A percentile compares a stretch with the other conserved stretches of the same genome.
These are phyloP conservation scores for Oryza nivara DNA, from an alignment of 176 grass and related monocot genomes.

Conservation along the genomic window DNA sequence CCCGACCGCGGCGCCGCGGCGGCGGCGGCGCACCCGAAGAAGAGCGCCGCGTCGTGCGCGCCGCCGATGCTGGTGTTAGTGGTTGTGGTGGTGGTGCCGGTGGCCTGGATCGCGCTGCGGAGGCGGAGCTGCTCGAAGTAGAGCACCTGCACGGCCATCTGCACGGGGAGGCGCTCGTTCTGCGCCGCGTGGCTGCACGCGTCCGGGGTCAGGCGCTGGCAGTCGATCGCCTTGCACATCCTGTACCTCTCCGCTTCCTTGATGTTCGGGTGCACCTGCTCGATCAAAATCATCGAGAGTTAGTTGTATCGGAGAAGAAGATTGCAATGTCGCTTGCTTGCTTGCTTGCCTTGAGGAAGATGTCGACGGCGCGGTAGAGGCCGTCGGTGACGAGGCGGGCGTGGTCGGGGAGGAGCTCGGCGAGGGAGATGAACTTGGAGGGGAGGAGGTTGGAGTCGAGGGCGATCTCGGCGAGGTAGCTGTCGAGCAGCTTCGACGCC, in stretches of 20 bases:
- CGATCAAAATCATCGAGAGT: background rate
- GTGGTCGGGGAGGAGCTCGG: slow-evolving; percentile 88
- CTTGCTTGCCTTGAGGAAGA: slow-evolving; percentile 78
- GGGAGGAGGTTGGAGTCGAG: slow-evolving; percentile 80
- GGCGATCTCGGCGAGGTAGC: slow-evolving; percentile 92
- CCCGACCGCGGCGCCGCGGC: slow-evolving; percentile 48
- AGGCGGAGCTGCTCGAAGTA: slow-evolving; percentile 95
- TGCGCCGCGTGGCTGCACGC: slow-evolving; percentile 95
- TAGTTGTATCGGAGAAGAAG: background rate
- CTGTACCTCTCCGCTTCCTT: slow-evolving; percentile 93
- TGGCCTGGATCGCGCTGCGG: slow-evolving; percentile 68
- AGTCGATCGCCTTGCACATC: slow-evolving; percentile 92
- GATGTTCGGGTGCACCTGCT: slow-evolving; percentile 92
- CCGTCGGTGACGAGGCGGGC: slow-evolving; percentile 87
- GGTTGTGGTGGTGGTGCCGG: background rate
- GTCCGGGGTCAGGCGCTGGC: slow-evolving; percentile 89
- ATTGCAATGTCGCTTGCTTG: background rate
- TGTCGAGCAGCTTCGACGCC: slow-evolving; percentile 88
- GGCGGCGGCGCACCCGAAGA: slow-evolving; percentile 56
- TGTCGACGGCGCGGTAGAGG: slow-evolving; percentile 89
- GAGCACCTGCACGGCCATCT: slow-evolving; percentile 95
- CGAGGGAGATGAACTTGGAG: slow-evolving; percentile 83
- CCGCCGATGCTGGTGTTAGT: background rate
- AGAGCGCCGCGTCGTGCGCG: slow-evolving; percentile 69
- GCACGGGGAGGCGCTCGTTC: slow-evolving; percentile 85